Conservation (phyloP, 2,329 filamentous ascomycete genomes). For the Ascocoryne sarcoides region DNA sequence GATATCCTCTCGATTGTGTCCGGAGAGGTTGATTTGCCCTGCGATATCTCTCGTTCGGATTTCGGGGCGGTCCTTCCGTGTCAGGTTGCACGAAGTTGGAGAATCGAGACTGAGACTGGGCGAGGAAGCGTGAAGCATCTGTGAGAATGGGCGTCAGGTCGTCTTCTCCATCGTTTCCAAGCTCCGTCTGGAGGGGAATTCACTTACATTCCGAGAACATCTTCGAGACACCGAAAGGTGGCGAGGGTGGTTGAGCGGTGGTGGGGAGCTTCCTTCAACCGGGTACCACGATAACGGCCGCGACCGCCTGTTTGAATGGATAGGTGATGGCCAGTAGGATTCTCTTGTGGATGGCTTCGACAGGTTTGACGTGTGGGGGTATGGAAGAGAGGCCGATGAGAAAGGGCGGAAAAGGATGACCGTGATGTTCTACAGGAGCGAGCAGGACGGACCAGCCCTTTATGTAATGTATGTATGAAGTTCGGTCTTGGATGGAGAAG, state of each 20-base stretch:
- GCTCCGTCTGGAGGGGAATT: background rate
- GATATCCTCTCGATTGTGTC: constrained; percentile 20
- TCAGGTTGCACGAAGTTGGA: constrained; percentile 58
- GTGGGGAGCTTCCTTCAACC: constrained; percentile 3
- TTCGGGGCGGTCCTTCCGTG: constrained; percentile 31
- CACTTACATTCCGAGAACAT: constrained; percentile 30
- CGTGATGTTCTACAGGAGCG: no score
- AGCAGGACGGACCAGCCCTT: no score
- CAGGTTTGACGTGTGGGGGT: background rate
- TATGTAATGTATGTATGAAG: no score
- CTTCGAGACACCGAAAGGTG: constrained; percentile 5
- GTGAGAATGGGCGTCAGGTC: constrained; percentile 2
- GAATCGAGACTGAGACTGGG: constrained; percentile 89
- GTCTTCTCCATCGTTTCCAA: background rate
- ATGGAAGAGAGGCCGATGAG: no score
- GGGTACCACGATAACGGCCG: constrained; percentile 1
- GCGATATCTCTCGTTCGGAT: constrained; percentile 27
- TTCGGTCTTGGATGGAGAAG: no score
- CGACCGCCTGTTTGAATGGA: no score
- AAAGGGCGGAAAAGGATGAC: no score
- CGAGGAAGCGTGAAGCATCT: constrained; percentile 96
- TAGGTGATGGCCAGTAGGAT: no score
- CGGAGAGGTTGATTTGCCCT: constrained; percentile 20
- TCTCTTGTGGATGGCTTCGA: background rate
- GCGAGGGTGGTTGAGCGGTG: constrained; percentile 4